Conservation (phyloP, 192 early-diverging fungal species). For the Backusella luteola region DNA sequence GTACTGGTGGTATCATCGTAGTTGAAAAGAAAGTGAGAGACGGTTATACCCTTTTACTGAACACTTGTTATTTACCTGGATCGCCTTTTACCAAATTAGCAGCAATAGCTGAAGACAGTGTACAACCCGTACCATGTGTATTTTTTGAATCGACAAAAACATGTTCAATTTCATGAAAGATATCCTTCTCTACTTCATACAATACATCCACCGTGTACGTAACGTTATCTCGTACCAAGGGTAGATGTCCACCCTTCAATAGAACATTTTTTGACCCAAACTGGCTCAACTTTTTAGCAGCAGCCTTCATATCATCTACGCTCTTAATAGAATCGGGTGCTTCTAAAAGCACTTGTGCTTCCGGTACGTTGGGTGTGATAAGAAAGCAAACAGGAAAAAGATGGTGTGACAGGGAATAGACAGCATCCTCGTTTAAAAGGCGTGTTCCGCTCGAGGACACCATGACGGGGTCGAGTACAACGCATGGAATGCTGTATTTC, state of each 20-base stretch:
- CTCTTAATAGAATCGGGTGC: conserved; percentile 42
- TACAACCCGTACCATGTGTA: conserved; percentile 90
- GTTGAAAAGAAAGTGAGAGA: neutral
- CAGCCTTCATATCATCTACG: conserved; percentile 60
- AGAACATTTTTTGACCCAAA: conserved; percentile 60
- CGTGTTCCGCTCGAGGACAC: conserved; percentile 69
- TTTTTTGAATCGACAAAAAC: conserved; percentile 60
- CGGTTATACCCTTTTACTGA: neutral
- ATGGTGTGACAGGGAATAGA: conserved; percentile 46
- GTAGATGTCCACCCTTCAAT: conserved; percentile 84
- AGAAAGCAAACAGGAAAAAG: conserved; percentile 70
- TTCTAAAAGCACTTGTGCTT: conserved; percentile 67
- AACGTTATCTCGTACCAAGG: conserved; percentile 17
- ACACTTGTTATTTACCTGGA: conserved; percentile 28
- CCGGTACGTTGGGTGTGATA: conserved; percentile 84
- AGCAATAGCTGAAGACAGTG: conserved; percentile 79
- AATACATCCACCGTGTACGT: conserved; percentile 61
- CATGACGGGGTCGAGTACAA: conserved; percentile 90
- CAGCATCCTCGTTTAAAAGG: conserved; percentile 60
- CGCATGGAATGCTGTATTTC: conserved; percentile 24
- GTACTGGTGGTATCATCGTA: conserved; percentile 28
- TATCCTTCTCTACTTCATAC: conserved; percentile 41
- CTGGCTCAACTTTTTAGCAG: conserved; percentile 51
- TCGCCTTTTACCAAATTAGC: conserved; percentile 60
- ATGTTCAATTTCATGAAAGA: conserved; percentile 49